Evolutionary conservation across 2,329 filamentous ascomycete species (phyloP).

Genomic region (Decorospora gaudefroyi): DNA sequence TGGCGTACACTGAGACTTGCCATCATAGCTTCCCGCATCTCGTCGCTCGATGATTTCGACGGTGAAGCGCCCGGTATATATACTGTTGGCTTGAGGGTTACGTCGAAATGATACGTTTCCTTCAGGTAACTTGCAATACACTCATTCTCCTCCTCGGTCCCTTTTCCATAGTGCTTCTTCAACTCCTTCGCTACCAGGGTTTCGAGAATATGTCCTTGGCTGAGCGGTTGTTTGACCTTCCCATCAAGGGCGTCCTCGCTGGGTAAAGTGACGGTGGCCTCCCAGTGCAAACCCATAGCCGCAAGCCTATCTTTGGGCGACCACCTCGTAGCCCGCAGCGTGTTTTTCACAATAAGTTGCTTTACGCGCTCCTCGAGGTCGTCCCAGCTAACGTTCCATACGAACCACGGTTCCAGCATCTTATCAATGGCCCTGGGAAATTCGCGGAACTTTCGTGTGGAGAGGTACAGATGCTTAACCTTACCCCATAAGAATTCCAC

Average conservation of each 20-base stretch:
- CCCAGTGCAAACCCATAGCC: conserved; percentile 29
- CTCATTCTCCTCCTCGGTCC: conserved; percentile 24
- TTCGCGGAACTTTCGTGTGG: conserved; percentile 1
- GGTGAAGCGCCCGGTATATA: conserved; percentile 2
- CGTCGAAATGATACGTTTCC: conserved; percentile 22
- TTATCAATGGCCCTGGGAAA: conserved; percentile 12
- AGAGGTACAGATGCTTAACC: conserved; percentile 19
- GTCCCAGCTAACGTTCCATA: conserved; percentile 14
- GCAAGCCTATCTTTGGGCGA: conserved; percentile 25
- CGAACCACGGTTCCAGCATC: conserved; percentile 24
- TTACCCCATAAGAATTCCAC: conserved; percentile 28
- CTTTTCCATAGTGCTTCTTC: conserved; percentile 23
- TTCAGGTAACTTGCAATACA: conserved; percentile 28
- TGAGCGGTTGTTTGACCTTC: conserved; percentile 11
- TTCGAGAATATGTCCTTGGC: conserved; percentile 18
- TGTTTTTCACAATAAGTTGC: conserved; percentile 22
- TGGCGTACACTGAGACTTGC: neutral
- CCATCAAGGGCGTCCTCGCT: neutral
- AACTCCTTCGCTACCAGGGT: conserved; percentile 30
- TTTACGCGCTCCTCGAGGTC: conserved; percentile 27
- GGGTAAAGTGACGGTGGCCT: conserved; percentile 15
- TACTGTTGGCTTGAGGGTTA: conserved; percentile 6
- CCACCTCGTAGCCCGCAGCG: conserved; percentile 31
- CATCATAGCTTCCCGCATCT: conserved; percentile 17
- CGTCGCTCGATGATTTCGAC: conserved; percentile 18